Conservation (phyloP, 805 yeast genomes). For the Grigorovia yakushimaensis region DNA sequence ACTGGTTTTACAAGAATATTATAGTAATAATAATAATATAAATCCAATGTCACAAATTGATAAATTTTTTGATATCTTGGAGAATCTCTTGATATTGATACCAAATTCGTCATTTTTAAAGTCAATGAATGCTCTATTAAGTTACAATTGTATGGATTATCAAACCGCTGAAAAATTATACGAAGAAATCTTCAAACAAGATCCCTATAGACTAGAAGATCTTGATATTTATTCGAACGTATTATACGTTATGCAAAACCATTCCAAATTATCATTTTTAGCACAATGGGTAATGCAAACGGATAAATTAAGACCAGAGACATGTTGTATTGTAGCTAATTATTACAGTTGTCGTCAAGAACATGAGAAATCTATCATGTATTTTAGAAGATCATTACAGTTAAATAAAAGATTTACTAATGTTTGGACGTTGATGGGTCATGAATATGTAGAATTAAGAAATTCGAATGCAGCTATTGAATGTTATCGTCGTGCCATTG, state of each 20-base stretch:
- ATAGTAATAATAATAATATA: slow-evolving; percentile 32
- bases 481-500: slow-evolving; percentile 87
- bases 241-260: slow-evolving; percentile 85
- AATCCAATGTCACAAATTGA: slow-evolving; percentile 31
- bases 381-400: slow-evolving; percentile 80
- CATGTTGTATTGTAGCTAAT: slow-evolving; percentile 90
- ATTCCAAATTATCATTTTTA: slow-evolving; percentile 69
- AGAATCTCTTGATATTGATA: slow-evolving; percentile 41
- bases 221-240: slow-evolving; percentile 92
- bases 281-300: slow-evolving; percentile 79
- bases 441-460: slow-evolving; percentile 91
- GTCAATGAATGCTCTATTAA: slow-evolving; percentile 72
- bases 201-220: slow-evolving; percentile 84
- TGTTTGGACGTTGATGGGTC: slow-evolving; percentile 99
- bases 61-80: slow-evolving; percentile 42
- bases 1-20: slow-evolving; percentile 66
- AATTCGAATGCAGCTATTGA: slow-evolving; percentile 97
- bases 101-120: slow-evolving; percentile 69
- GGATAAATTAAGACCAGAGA: slow-evolving; percentile 85
- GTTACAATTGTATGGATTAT: slow-evolving; percentile 81
- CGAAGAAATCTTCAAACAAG: slow-evolving; percentile 59
- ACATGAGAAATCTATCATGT: slow-evolving; percentile 90
- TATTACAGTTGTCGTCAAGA: slow-evolving; percentile 86
- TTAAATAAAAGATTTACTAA: slow-evolving; percentile 70
- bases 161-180: slow-evolving; percentile 68